Base-by-base conservation (phyloP, 2,329 filamentous ascomycete species). In the Capronia coronata region DNA sequence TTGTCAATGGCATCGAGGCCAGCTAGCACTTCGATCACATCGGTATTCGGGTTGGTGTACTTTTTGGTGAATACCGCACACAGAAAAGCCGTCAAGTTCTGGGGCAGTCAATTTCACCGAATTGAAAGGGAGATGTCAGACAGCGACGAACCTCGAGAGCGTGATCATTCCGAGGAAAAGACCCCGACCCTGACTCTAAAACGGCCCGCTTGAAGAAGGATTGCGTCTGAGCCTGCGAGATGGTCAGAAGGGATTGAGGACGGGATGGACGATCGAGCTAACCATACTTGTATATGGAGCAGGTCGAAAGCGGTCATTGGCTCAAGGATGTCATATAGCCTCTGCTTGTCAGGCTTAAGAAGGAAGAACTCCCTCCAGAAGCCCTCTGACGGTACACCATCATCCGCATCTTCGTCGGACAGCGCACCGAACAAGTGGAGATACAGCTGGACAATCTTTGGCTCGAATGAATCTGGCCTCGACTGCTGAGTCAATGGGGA, bases 301-400 rank as follows among this genome's bases (percentile, higher is more conserved):
- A 94, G 75, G 60, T 90, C 83, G 58, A 87, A 82, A 4, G 88
- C 79, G 44, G 78, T 77, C 34, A 93, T 72, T n/a, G 77, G 73
- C 56, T 82, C 79, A 54, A 98, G 72, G 41, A 89, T 77, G 43
- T 71, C 72, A 64, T 80, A 78, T 57, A 98, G 72, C 42, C 81
- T 78, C 3, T 74, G 67, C 47, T 80, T 77, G 64, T 96, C 88
- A 18, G 91, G 90, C 56, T 82, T 83, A 51, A 96, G 75, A 30
- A 98, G 77, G 67, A 98, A 98, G 71, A 98, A 89, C 69, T 96
- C 93, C 59, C 81, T 78, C 93, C 93, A 98, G 71, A 96, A 98
- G 37, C 89, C 91, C 53, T 95, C 88, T 0, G 87, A 79, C 55
- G 89, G 84, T 44, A 73, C 68, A 51, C 81, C 78, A 53, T 85